Percentiles rank a stretch among this genome's conserved stretches.
These are phyloP conservation scores for Malassezia obtusa DNA, from an alignment of 1,284 basidiomycete species.

Conservation along the genomic window DNA sequence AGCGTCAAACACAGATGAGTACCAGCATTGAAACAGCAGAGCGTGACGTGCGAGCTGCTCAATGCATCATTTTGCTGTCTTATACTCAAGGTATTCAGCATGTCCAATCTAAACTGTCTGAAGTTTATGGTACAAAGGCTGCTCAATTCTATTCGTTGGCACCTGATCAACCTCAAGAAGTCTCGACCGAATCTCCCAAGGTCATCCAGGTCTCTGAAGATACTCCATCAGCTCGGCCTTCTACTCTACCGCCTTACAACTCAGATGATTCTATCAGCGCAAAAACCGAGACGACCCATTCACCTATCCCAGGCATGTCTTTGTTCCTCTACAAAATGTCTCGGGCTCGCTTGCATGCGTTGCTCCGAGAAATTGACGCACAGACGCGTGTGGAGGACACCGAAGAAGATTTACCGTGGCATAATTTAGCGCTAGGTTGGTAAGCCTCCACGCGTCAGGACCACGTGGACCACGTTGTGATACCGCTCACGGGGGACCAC, in stretches of 20 bases:
- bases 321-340: background rate
- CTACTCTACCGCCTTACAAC: background rate
- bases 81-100: background rate
- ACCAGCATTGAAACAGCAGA: background rate
- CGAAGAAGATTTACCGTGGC: constrained; percentile 17
- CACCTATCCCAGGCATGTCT: background rate
- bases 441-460: background rate
- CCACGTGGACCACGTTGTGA: background rate
- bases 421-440: constrained; percentile 9
- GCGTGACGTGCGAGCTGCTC: constrained; percentile 3
- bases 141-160: too few species aligned
- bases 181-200: too few species aligned
- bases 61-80: background rate
- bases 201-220: too few species aligned
- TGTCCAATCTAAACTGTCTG: background rate
- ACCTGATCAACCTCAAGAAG: too few species aligned
- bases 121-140: too few species aligned
- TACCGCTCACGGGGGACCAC: background rate
- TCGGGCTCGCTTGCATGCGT: background rate
- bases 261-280: background rate
- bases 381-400: constrained; percentile 7
- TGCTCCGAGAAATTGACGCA: background rate
- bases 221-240: too few species aligned
- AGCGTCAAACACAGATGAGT: background rate
- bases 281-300: background rate